Conservation (phyloP, 108 stramenopile genomes). For the Skeletonema marinoi region DNA sequence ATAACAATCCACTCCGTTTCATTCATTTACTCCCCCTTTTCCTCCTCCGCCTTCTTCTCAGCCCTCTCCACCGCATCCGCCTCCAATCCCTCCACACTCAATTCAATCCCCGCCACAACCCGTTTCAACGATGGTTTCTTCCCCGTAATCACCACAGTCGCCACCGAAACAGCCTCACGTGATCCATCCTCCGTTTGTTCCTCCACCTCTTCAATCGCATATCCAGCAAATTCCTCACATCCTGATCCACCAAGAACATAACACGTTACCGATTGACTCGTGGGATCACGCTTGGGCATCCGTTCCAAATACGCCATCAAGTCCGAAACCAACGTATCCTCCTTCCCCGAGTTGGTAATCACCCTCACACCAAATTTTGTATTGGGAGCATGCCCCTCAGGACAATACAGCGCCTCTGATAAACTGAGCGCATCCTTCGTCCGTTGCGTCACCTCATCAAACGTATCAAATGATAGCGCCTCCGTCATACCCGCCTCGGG, state of each 20-base stretch:
- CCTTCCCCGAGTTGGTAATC: constrained; percentile 63
- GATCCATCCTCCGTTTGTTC: constrained; percentile 52
- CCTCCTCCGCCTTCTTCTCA: constrained; percentile 67
- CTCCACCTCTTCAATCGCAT: constrained; percentile 87
- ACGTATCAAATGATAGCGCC: constrained; percentile 70
- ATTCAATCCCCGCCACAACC: constrained; percentile 80
- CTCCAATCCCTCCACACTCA: constrained; percentile 78
- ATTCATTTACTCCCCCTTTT: constrained; percentile 2
- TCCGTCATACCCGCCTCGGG: constrained; percentile 82
- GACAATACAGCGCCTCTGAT: constrained; percentile 74
- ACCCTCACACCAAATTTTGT: constrained; percentile 76
- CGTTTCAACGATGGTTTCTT: constrained; percentile 56
- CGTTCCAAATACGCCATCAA: constrained; percentile 84
- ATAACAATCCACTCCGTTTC: neutral
- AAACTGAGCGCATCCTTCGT: constrained; percentile 71
- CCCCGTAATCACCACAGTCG: constrained; percentile 76
- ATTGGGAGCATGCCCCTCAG: constrained; percentile 85
- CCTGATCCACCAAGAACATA: constrained; percentile 65
- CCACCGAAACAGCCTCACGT: constrained; percentile 77
- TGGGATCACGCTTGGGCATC: constrained; percentile 68
- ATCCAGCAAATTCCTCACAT: constrained; percentile 72
- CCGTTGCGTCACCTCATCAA: constrained; percentile 71
- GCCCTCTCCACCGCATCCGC: constrained; percentile 77
- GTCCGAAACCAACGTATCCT: constrained; percentile 55
- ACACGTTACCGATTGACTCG: constrained; percentile 72